Percentiles rank a stretch among this genome's conserved stretches.
Conservation (phyloP, 2,329 filamentous ascomycete species). For the Pleurostoma richardsiae region DNA sequence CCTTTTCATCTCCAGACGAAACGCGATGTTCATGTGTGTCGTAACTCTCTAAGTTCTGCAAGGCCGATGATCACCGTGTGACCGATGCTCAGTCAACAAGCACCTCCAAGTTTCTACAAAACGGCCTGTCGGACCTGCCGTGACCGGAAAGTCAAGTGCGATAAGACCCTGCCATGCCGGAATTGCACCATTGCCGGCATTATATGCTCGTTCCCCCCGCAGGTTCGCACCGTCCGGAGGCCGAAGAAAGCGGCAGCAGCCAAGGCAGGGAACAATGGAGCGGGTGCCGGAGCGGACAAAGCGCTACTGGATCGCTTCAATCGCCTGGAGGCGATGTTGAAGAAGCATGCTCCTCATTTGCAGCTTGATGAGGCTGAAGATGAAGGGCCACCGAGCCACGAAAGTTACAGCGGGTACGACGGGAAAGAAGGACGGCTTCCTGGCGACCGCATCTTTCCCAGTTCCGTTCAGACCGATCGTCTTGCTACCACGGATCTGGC, state of each 20-base stretch:
- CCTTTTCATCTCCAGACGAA: too few species aligned
- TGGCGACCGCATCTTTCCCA: too few species aligned
- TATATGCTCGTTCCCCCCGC: background rate
- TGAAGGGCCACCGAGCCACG: background rate
- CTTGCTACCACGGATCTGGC: too few species aligned
- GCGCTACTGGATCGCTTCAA: background rate
- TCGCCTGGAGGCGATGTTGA: background rate
- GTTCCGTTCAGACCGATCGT: too few species aligned
- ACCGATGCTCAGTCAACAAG: too few species aligned
- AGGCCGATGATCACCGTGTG: too few species aligned
- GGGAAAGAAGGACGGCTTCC: background rate
- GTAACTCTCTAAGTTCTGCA: too few species aligned
- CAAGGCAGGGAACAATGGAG: background rate
- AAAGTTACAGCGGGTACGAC: background rate
- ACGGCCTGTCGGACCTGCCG: slow-evolving; percentile 53
- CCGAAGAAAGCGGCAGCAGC: background rate
- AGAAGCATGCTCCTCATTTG: background rate
- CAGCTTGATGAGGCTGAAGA: background rate
- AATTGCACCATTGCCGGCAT: slow-evolving; percentile 33
- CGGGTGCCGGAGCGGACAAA: background rate
- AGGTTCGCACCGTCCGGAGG: background rate
- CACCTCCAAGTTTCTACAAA: background rate
- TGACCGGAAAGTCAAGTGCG: slow-evolving; percentile 57
- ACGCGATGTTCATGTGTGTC: too few species aligned
- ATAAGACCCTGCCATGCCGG: slow-evolving; percentile 49